Base-by-base conservation (phyloP, 306 rosid genomes). In the Sicyos baderoa region DNA sequence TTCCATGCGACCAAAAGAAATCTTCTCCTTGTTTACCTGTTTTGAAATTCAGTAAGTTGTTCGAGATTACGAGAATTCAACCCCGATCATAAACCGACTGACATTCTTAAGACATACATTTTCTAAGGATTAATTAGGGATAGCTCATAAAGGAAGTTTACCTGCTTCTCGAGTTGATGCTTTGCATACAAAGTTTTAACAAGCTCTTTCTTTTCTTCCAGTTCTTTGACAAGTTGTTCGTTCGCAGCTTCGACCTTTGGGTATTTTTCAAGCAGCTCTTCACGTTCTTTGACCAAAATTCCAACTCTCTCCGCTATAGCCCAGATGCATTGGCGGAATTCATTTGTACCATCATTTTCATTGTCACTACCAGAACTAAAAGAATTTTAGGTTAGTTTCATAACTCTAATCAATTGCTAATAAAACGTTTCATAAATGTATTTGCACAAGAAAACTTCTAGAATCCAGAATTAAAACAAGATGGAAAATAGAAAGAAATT, bases 141-240 rank as follows among this genome's bases (percentile, higher is more conserved):
- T n/a, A 62, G 29, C 47, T 48, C 22, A 47, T n/a, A n/a, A 14
- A 6, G 53, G 52, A 56, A 37, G 54, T 3, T 63, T 79, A 94
- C 99, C 99, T 94, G 97, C 76, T 90, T 94, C 81, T 84, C 99
- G 27, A 86, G 91, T 85, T 88, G 97, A 84, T 82, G 99, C 85
- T 94, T 90, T 32, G 86, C 76, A 80, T 84, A 90, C 47, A 86
- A 86, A 32, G 99, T 84, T 79, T 88, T 86, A 76, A 88, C 96
- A 79, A 84, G 87, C 40, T 86, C 95, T 57, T 65, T 83, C 81
- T 88, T 90, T 76, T 87, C 97, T 79, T 88, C 99, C 77, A 88
- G 76, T 57, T 88, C 99, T 68, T 87, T 88, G 75, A 79, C 81
- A 53, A 94, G 96, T 70, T 85, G 90, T 79, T 88, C 95, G n/a